A percentile compares a stretch with the other conserved stretches of the same genome.
phyloP scores from a whole-genome alignment of 208 protist genomes.

The Trypanosoma avium region DNA sequence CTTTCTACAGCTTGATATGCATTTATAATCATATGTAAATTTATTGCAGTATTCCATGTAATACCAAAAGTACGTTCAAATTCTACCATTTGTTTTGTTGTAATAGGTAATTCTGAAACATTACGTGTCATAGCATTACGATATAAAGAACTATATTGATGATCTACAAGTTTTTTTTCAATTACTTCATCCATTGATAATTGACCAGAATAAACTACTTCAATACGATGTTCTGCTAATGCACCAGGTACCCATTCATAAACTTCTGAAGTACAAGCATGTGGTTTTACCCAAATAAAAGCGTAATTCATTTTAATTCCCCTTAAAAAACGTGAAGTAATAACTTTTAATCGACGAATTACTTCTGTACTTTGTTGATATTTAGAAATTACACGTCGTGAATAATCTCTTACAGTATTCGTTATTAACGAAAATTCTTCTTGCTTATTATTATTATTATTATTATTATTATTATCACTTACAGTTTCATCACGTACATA shows the following conservation, averaged over 20 bases:
- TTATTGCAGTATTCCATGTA: conserved; percentile 62
- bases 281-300: conserved; percentile 83
- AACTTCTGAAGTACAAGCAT: conserved; percentile 45
- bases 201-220: conserved; percentile 44
- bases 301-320: conserved; percentile 55
- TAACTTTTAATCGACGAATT: conserved; percentile 32
- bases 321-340: conserved; percentile 30
- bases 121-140: conserved; percentile 62
- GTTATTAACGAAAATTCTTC: background rate
- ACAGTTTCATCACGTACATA: conserved; percentile 5
- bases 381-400: conserved; percentile 28
- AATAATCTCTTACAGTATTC: background rate
- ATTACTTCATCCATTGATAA: conserved; percentile 48
- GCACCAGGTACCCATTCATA: conserved; percentile 36
- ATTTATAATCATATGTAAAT: conserved; percentile 70
- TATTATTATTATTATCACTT: background rate
- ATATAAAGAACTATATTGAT: conserved; percentile 53
- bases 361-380: conserved; percentile 39
- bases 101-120: conserved; percentile 55
- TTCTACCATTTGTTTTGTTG: conserved; percentile 31
- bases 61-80: conserved; percentile 67
- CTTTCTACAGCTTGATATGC: conserved; percentile 49
- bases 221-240: conserved; percentile 46
- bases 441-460: background rate
- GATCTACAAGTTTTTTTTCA: conserved; percentile 52